These are phyloP conservation scores for Saraca asoca DNA, from an alignment of 331 rosid species.

Conservation along the genomic window DNA sequence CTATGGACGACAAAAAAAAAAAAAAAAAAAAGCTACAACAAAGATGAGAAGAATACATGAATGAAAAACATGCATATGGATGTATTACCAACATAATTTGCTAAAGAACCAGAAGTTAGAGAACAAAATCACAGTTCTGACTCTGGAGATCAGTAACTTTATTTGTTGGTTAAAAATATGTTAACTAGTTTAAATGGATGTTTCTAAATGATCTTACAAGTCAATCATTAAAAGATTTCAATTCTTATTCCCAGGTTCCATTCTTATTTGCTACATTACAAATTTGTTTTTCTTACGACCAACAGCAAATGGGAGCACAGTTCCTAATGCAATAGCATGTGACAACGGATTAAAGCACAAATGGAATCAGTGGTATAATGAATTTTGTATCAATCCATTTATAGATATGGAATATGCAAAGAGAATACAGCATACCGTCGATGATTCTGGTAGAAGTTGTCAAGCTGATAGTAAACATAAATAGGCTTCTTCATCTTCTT, in stretches of 20 bases:
- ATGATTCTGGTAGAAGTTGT: slow-evolving; percentile 93
- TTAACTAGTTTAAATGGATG: neutral
- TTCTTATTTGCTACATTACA: neutral
- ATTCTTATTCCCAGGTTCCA: neutral
- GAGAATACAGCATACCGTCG: slow-evolving; percentile 64
- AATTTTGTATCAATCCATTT: slow-evolving; percentile 8
- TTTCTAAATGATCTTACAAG: slow-evolving; percentile 1
- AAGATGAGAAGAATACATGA: slow-evolving; percentile 20
- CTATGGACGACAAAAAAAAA: slow-evolving; percentile 18
- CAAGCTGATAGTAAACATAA: slow-evolving; percentile 88
- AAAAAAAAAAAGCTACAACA: neutral
- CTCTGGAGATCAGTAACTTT: neutral
- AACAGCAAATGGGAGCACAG: too few species aligned
- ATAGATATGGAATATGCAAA: neutral
- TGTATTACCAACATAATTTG: slow-evolving; percentile 9
- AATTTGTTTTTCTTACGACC: too few species aligned
- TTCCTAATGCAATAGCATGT: too few species aligned
- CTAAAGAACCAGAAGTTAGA: slow-evolving; percentile 4
- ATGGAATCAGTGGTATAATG: neutral
- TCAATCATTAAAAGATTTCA: neutral
- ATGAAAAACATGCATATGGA: neutral
- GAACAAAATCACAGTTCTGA: neutral
- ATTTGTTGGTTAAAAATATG: neutral
- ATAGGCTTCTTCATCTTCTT: slow-evolving; percentile 75
- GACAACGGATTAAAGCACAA: neutral